phyloP scores from a whole-genome alignment of 2,329 filamentous ascomycete species.

The Pyrenophora teres region DNA sequence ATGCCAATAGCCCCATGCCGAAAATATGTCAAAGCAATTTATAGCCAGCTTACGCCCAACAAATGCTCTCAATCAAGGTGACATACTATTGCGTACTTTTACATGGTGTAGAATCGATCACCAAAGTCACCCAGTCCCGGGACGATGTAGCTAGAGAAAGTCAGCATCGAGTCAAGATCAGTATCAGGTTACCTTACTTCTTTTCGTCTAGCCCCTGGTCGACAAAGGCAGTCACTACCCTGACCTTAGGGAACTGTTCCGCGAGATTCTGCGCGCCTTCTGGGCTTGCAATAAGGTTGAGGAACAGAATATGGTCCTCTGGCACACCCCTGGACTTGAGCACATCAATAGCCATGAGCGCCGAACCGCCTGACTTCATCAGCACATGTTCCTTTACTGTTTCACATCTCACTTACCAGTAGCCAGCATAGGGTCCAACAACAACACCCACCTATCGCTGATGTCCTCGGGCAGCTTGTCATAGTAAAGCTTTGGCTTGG shows the following conservation, averaged over 20 bases:
- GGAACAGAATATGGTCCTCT: slow-evolving; percentile 91
- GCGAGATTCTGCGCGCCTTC: slow-evolving; percentile 90
- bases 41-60: slow-evolving; percentile 9
- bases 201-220: slow-evolving; percentile 96
- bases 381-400: slow-evolving; percentile 4
- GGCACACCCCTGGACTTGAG: slow-evolving; percentile 88
- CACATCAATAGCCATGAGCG: slow-evolving; percentile 95
- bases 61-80: slow-evolving; percentile 12
- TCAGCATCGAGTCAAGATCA: background rate
- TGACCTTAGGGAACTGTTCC: slow-evolving; percentile 82
- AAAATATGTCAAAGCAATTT: slow-evolving; percentile 10
- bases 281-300: slow-evolving; percentile 97
- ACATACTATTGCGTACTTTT: slow-evolving; percentile 26
- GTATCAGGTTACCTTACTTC: slow-evolving; percentile 68
- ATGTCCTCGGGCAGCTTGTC: slow-evolving; percentile 97
- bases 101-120: slow-evolving; percentile 93
- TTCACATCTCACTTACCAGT: slow-evolving; percentile 67
- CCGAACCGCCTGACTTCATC: slow-evolving; percentile 73
- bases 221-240: slow-evolving; percentile 94
- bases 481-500: slow-evolving; percentile 91
- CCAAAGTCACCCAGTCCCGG: slow-evolving; percentile 95
- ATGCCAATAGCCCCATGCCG: slow-evolving; percentile 4
- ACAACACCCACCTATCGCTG: slow-evolving; percentile 85
- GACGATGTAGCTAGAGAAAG: slow-evolving; percentile 77
- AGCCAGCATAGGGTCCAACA: slow-evolving; percentile 98